phyloP scores from a whole-genome alignment of 176 grass and related monocot genomes.

The Phoenix dactylifera region DNA sequence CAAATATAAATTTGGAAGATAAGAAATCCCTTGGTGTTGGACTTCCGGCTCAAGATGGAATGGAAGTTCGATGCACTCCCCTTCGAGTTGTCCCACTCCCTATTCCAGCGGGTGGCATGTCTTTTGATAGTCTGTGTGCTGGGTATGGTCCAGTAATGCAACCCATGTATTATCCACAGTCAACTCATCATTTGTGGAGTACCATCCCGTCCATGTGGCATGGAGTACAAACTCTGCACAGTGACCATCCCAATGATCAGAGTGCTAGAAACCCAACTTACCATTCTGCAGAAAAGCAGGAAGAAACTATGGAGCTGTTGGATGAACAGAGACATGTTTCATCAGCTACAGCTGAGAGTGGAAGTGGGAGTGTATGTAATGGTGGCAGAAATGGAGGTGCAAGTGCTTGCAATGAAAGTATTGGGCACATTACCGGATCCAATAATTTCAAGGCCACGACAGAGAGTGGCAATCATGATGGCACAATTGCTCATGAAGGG shows the following conservation, averaged over 20 bases:
- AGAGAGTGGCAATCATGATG: slow-evolving; percentile 21
- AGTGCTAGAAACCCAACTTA: slow-evolving; percentile 1
- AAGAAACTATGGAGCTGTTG: slow-evolving; percentile 18
- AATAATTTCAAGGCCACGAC: slow-evolving; percentile 9
- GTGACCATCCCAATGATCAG: slow-evolving; percentile 12
- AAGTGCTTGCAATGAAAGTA: slow-evolving; percentile 23
- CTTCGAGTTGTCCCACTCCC: slow-evolving; percentile 64
- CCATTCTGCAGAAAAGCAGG: slow-evolving; percentile 21
- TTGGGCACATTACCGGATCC: slow-evolving; percentile 16
- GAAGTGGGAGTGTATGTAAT: slow-evolving; percentile 25
- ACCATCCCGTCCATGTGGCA: slow-evolving; percentile 21
- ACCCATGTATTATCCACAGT: slow-evolving; percentile 36
- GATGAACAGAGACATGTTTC: slow-evolving; percentile 33
- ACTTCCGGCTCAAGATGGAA: slow-evolving; percentile 33
- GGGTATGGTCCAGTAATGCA: slow-evolving; percentile 26
- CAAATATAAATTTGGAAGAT: slow-evolving; percentile 23
- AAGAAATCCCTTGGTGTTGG: slow-evolving; percentile 17
- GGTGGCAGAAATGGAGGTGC: slow-evolving; percentile 20
- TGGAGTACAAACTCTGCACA: slow-evolving; percentile 16
- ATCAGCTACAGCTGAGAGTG: slow-evolving; percentile 39
- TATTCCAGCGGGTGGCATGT: slow-evolving; percentile 46
- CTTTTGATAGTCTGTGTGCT: slow-evolving; percentile 44
- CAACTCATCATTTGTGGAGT: slow-evolving; percentile 40
- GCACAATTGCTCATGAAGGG: not conserved
- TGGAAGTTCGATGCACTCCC: slow-evolving; percentile 27